Evolutionary conservation across 176 grass and related monocot species (phyloP).

Genomic region (Avena sativa): DNA sequence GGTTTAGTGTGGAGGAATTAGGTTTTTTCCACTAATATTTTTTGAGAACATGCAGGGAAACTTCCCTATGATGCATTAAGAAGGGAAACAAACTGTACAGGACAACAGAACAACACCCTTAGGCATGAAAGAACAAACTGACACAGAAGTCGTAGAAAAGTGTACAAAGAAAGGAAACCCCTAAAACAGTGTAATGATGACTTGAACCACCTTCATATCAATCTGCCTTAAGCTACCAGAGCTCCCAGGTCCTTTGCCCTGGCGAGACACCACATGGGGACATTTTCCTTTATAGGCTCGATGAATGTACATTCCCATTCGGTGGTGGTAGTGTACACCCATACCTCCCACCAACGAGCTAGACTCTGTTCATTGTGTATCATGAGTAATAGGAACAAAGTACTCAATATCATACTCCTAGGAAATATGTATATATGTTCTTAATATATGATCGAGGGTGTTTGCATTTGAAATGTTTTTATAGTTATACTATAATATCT

Average conservation of each 20-base stretch:
- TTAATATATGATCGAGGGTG: neutral
- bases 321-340: neutral
- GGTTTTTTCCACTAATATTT: neutral
- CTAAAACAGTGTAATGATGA: neutral
- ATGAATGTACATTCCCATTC: neutral
- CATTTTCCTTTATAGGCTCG: neutral
- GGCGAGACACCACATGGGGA: neutral
- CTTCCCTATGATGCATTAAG: neutral
- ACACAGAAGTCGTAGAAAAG: neutral
- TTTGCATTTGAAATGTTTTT: conserved; percentile 6
- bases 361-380: neutral
- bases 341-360: neutral
- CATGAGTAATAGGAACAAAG: conserved; percentile 9
- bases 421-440: neutral
- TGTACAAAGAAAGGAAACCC: conserved; percentile 2
- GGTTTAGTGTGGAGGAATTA: neutral
- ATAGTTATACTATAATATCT: neutral
- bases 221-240: neutral
- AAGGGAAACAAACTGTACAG: neutral
- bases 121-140: neutral
- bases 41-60: conserved; percentile 4
- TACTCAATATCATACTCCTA: neutral
- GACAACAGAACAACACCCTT: neutral
- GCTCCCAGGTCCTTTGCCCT: neutral
- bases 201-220: neutral